phyloP scores from a whole-genome alignment of 225 moss, liverwort and hornwort genomes.

The Marchantia polymorpha region DNA sequence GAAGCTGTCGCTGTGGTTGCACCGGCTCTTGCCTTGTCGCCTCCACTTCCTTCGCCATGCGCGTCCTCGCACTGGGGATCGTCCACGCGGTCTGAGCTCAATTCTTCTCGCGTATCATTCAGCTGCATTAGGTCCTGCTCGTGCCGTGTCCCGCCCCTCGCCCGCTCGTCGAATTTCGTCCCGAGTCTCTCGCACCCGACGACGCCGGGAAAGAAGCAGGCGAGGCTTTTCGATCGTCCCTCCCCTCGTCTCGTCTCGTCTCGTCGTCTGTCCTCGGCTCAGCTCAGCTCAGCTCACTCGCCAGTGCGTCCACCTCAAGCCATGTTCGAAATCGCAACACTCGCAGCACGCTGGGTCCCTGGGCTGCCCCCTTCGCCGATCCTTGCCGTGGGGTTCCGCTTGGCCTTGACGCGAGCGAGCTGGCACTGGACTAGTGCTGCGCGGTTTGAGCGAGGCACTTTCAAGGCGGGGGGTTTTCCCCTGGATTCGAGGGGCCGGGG shows the following conservation, averaged over 20 bases:
- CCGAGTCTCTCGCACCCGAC: not conserved
- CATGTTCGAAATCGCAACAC: not conserved
- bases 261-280: too few relatives aligned
- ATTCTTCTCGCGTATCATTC: constrained; percentile 14
- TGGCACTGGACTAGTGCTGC: not conserved
- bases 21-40: not conserved
- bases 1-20: not conserved
- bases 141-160: not conserved
- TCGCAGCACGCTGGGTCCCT: not conserved
- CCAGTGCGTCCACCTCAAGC: not conserved
- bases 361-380: not conserved
- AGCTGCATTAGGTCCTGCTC: constrained; percentile 22
- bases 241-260: not conserved
- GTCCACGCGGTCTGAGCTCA: not conserved
- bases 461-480: not conserved
- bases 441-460: not conserved
- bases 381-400: not conserved
- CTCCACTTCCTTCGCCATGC: constrained; percentile 12
- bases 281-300: too few relatives aligned
- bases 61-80: not conserved
- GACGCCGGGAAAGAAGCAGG: constrained; percentile 4
- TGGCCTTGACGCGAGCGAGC: not conserved
- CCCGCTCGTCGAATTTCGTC: not conserved
- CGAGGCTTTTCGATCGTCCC: not conserved
- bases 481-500: not conserved